A percentile compares a stretch with the other conserved stretches of the same genome.
These are phyloP conservation scores for Metarhizium brunneum DNA, from an alignment of 2,329 filamentous ascomycete genomes.

Conservation along the genomic window DNA sequence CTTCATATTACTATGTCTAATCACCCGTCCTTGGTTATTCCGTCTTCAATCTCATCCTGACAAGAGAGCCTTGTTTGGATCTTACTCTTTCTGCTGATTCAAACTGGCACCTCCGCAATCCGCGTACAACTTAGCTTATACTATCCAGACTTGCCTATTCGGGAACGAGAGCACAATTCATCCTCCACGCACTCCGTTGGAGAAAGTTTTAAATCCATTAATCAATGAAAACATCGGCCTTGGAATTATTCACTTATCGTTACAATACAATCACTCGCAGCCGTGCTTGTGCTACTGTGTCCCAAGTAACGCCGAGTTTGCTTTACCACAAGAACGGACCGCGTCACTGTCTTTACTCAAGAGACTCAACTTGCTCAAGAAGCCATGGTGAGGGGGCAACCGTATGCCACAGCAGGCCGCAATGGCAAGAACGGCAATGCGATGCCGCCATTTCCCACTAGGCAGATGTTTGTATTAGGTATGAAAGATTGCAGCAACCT, in stretches of 20 bases:
- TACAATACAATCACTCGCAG: background rate
- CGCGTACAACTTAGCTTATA: background rate
- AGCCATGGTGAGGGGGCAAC: constrained; percentile 19
- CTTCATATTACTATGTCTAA: background rate
- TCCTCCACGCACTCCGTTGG: background rate
- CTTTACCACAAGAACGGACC: background rate
- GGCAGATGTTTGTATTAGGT: constrained; percentile 46
- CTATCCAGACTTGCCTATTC: background rate
- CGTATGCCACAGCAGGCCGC: constrained; percentile 13
- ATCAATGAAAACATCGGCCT: background rate
- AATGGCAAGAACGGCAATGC: constrained; percentile 13
- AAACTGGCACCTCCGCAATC: background rate
- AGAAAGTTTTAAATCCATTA: background rate
- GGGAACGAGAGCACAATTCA: background rate
- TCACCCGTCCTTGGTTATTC: background rate
- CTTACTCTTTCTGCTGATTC: background rate
- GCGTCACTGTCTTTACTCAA: background rate
- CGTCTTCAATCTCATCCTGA: background rate
- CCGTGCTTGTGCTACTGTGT: background rate
- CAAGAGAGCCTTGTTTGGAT: background rate
- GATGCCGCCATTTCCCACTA: constrained; percentile 26
- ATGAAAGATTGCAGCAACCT: constrained; percentile 14
- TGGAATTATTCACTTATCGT: background rate
- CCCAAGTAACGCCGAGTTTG: background rate
- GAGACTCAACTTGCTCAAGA: background rate